A percentile compares a stretch with the other conserved stretches of the same genome.
Conservation (phyloP, 805 yeast genomes). For the Yamadazyma kitorensis region DNA sequence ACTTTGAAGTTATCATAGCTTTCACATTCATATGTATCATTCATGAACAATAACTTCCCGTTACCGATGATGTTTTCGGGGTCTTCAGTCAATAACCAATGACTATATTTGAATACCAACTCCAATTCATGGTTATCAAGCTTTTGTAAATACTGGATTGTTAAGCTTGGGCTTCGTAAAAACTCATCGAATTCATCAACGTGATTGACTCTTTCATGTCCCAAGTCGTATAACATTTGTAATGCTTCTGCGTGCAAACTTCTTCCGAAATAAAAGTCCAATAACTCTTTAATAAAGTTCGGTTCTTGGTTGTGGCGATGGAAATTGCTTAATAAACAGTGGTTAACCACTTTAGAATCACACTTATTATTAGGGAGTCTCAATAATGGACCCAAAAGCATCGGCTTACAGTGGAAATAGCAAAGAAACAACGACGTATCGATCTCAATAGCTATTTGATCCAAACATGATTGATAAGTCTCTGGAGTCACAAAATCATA, state of each 20-base stretch:
- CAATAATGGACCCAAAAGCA: conserved; percentile 78
- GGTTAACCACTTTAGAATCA: conserved; percentile 59
- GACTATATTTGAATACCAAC: conserved; percentile 55
- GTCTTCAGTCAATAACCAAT: conserved; percentile 45
- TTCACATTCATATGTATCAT: conserved; percentile 59
- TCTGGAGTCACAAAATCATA: conserved; percentile 27
- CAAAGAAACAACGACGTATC: conserved; percentile 80
- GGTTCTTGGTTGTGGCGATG: conserved; percentile 23
- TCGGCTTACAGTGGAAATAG: conserved; percentile 64
- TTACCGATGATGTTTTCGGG: conserved; percentile 23
- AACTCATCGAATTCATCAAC: conserved; percentile 22
- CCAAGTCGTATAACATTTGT: conserved; percentile 44
- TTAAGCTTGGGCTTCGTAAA: conserved; percentile 39
- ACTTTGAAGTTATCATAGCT: conserved; percentile 54
- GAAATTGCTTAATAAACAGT: conserved; percentile 42
- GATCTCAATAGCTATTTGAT: conserved; percentile 44
- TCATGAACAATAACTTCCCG: conserved; percentile 57
- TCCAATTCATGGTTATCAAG: conserved; percentile 48
- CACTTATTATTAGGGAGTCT: conserved; percentile 72
- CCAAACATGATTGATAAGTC: conserved; percentile 20
- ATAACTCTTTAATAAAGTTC: conserved; percentile 59
- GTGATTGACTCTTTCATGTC: conserved; percentile 17
- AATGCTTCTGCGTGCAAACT: conserved; percentile 65
- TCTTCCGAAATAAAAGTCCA: conserved; percentile 74
- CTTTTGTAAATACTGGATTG: conserved; percentile 57